phyloP scores from a whole-genome alignment of 2,329 filamentous ascomycete genomes.

The Paramyrothecium roridum region DNA sequence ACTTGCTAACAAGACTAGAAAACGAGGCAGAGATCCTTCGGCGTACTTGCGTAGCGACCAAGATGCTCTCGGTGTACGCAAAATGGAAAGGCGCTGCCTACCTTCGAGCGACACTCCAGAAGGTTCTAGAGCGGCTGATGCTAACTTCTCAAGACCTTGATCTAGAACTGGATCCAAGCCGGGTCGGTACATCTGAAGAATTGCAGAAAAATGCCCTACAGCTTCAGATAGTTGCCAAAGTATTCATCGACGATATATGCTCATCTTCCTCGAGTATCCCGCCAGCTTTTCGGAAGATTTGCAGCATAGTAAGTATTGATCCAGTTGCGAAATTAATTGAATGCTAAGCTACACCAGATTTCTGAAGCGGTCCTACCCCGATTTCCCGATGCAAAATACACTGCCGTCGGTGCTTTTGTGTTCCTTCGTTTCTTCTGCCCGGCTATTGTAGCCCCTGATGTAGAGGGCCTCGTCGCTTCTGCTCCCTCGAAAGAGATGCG shows the following conservation, averaged over 20 bases:
- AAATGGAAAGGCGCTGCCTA: constrained; percentile 68
- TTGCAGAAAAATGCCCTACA: constrained; percentile 64
- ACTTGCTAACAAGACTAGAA: constrained; percentile 35
- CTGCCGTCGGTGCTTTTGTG: constrained; percentile 68
- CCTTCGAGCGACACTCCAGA: constrained; percentile 61
- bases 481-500: constrained; percentile 67
- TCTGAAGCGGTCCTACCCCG: constrained; percentile 59
- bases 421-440: constrained; percentile 72
- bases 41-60: constrained; percentile 69
- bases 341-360: constrained; percentile 37
- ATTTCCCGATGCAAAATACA: constrained; percentile 69
- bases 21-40: constrained; percentile 66
- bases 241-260: constrained; percentile 70
- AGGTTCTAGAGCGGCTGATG: constrained; percentile 64
- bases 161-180: constrained; percentile 63
- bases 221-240: constrained; percentile 64
- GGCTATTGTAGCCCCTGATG: constrained; percentile 67
- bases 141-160: constrained; percentile 65
- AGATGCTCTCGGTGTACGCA: constrained; percentile 68
- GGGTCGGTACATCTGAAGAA: constrained; percentile 58
- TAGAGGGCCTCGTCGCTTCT: constrained; percentile 59
- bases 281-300: constrained; percentile 63
- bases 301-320: constrained; percentile 52
- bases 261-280: constrained; percentile 61
- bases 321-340: no score